Base-by-base conservation (phyloP, 305 asterid genomes). In the Fraxinus ornus region DNA sequence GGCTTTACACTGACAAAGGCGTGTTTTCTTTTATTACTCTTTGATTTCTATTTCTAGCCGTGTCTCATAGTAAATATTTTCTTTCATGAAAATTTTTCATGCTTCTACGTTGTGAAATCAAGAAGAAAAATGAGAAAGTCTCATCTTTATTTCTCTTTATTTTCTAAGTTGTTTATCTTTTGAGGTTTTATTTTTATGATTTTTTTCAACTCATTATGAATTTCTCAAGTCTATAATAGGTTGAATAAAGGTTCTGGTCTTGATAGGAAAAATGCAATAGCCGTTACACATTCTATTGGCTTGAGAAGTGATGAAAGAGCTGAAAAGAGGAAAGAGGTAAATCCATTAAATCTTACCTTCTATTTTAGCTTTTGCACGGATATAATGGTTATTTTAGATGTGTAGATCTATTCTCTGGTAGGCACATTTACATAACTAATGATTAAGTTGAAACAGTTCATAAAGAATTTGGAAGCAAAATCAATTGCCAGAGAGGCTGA, bases 311-410 rank as follows among this genome's bases (percentile, higher is more conserved):
- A 93, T 68, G 91, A 90, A 79, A 88, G 85, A 76, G 83, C 91
- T 15, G 95, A 86, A 82, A 89, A 86, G 86, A 89, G 92, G 75
- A 81, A 88, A 74, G 93, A 90, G 94, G 97, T 93, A 90, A 26
- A 28, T 75, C 36, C 28, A 9, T 37, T 79, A 39, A 17, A 15
- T 77, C 15, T 55, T 19, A 79, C 77, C 70, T 68, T 83, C 70
- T 49, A 60, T 84, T 62, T 13, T 62, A 26, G 70, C 83, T 75
- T 89, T 17, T 75, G 2, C 66, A 78, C 82, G 9, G 79, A 52
- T 49, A 52, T 52, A 3, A 55, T n/a, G 7, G 24, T 3, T 30
- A 22, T 41, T 41, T 39, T 7, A n/a, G 13, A 24, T 52, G 2
- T 76, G 15, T 21, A 72, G 55, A 78, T 77, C 33, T 35, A 49